Evolutionary conservation across 192 early-diverging fungal species (phyloP).

Genomic region (Mortierella antarctica): DNA sequence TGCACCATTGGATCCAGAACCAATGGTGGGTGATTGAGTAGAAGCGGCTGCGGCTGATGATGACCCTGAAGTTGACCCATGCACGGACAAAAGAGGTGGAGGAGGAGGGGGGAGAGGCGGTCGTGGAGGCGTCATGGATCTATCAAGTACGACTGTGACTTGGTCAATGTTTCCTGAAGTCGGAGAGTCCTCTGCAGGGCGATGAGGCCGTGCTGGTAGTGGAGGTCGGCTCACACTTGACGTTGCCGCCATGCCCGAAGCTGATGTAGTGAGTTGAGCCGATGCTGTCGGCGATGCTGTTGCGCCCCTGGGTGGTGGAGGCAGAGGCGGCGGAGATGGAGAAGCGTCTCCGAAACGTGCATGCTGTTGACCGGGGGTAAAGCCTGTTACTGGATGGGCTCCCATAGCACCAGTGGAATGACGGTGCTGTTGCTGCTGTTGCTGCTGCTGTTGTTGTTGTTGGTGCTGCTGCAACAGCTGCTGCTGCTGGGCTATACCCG

Average conservation of each 20-base stretch:
- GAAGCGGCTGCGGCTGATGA: neutral
- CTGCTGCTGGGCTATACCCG: slow-evolving; percentile 25
- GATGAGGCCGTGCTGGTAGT: slow-evolving; percentile 30
- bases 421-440: slow-evolving; percentile 35
- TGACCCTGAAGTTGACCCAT: neutral
- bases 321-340: slow-evolving; percentile 46
- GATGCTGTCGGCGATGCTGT: slow-evolving; percentile 18
- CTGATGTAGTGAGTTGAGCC: too few species aligned
- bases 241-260: neutral
- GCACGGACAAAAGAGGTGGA: neutral
- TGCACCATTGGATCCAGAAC: neutral
- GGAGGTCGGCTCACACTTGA: slow-evolving; percentile 17
- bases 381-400: slow-evolving; percentile 8
- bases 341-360: slow-evolving; percentile 40
- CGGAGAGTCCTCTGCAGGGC: slow-evolving; percentile 4
- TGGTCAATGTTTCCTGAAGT: slow-evolving; percentile 12
- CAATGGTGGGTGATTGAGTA: too few species aligned
- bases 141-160: slow-evolving; percentile 12
- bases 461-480: slow-evolving; percentile 15
- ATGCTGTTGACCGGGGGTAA: slow-evolving; percentile 34
- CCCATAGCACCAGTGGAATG: slow-evolving; percentile 28
- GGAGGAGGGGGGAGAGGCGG: slow-evolving; percentile 47
- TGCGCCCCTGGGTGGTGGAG: slow-evolving; percentile 46
- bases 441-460: slow-evolving; percentile 16
- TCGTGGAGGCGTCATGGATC: slow-evolving; percentile 46